Conservation (phyloP, 1,284 basidiomycete species). For the Malassezia obtusa region DNA sequence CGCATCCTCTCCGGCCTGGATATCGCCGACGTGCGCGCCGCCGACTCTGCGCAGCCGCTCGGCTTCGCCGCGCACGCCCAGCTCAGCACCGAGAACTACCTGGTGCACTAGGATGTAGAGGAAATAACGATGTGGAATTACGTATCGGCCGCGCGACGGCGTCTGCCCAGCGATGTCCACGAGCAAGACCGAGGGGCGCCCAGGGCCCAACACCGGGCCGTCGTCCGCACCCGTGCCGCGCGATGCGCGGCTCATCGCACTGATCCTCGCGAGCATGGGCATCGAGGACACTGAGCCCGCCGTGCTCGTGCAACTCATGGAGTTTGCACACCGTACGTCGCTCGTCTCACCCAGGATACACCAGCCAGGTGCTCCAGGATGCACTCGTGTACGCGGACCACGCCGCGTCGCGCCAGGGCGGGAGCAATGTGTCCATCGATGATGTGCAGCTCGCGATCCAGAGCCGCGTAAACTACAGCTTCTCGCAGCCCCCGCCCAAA, state of each 20-base stretch:
- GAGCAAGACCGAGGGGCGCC: neutral
- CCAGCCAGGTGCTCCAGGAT: conserved; percentile 77
- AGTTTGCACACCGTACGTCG: conserved; percentile 71
- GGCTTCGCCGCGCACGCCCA: conserved; percentile 5
- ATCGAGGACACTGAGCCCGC: conserved; percentile 86
- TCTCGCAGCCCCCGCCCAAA: conserved; percentile 82
- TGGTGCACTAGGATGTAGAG: conserved; percentile 9
- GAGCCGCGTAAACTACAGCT: conserved; percentile 84
- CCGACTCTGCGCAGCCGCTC: neutral
- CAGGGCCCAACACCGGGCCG: neutral
- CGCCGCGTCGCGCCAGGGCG: conserved; percentile 51
- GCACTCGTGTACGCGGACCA: conserved; percentile 89
- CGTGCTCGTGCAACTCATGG: conserved; percentile 85
- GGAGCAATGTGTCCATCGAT: conserved; percentile 59
- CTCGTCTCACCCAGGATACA: conserved; percentile 56
- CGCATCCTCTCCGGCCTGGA: conserved; percentile 66
- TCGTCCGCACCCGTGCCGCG: conserved; percentile 54
- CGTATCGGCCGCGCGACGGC: neutral
- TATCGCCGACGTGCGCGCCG: conserved; percentile 46
- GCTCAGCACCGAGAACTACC: conserved; percentile 11
- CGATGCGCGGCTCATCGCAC: conserved; percentile 80
- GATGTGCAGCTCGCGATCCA: conserved; percentile 86
- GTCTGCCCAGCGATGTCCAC: conserved; percentile 12
- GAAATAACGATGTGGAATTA: conserved; percentile 10
- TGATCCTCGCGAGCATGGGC: conserved; percentile 85